Base-by-base conservation (phyloP, 129 eudicot genomes). In the Solidago caesia region DNA sequence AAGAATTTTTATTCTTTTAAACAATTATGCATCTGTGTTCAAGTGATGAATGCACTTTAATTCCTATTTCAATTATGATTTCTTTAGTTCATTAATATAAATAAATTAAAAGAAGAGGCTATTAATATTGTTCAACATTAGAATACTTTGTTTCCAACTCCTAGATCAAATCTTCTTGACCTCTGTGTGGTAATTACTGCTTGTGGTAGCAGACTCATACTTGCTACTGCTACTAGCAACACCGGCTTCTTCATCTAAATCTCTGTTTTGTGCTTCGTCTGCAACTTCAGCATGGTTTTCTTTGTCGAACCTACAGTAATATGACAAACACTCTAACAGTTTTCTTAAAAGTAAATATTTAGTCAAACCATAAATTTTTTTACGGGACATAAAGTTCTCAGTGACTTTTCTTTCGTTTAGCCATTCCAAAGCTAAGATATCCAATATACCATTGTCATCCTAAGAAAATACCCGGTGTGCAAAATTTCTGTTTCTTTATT, bases 221-320 rank as follows among this genome's bases (percentile, higher is more conserved):
- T 65, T 71, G 71, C 39, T 76, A 49, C 80, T 56, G 49, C 59
- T 67, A 14, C 64, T 49, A 33, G 60, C 42, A 3, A 44, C 10
- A 1, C 82, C 86, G 1, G 78, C 78, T 67, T 87, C 96, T 80
- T 87, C 93, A 11, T 90, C 90, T 33, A 87, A 78, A 59, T 64
- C 77, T 69, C 70, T 77, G 82, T 79, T 81, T 67, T 73, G 78
- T 9, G 66, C 72, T 63, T 75, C 88, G 44, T 83, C 84, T 21
- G 48, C 84, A 73, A 84, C 91, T 71, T 83, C 89, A 60, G 74
- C 57, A 44, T 47, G 55, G 71, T 79, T 79, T 68, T 77, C 85
- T 72, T 89, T 86, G 60, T 89, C 91, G 44, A 85, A 82, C 83
- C 93, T 88, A 78, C 84, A 76, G 52, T 8, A 75, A 51, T 6